These are phyloP conservation scores for Larix kaempferi DNA, from an alignment of 75 land plant genomes.

Conservation along the genomic window DNA sequence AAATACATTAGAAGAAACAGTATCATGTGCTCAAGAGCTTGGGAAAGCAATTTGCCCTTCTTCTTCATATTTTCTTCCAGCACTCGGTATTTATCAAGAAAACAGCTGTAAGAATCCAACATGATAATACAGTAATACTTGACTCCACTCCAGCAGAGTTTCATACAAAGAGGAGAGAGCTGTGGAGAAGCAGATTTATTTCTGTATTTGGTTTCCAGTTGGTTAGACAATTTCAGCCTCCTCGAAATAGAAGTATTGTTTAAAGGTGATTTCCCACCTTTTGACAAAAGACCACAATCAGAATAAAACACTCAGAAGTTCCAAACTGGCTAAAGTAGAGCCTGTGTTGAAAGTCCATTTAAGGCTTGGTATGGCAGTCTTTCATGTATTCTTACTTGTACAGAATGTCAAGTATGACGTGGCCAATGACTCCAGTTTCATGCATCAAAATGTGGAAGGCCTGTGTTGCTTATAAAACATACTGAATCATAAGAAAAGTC, in stretches of 20 bases:
- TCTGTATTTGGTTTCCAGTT: background rate
- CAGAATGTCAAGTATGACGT: no score
- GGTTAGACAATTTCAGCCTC: background rate
- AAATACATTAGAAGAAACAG: background rate
- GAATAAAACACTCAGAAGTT: background rate
- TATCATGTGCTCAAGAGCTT: conserved; percentile 2
- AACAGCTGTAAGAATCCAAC: background rate
- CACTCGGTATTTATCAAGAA: background rate
- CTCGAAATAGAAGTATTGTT: background rate
- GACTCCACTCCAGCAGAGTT: no score
- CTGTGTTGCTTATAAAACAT: no score
- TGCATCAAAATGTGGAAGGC: no score
- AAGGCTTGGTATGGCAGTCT: no score
- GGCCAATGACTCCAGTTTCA: no score
- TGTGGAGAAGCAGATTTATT: background rate
- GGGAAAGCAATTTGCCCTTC: conserved; percentile 3
- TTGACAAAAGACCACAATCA: background rate
- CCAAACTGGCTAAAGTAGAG: background rate
- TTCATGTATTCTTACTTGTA: no score
- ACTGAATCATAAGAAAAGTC: no score
- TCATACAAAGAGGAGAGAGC: no score
- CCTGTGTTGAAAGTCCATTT: background rate
- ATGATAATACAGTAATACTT: background rate
- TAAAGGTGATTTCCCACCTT: background rate
- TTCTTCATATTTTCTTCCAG: background rate